Evolutionary conservation across 1,139 yeast species (phyloP), one percentile per base, ranked within the genome.

Genomic region (Geotrichum macrosporum): DNA sequence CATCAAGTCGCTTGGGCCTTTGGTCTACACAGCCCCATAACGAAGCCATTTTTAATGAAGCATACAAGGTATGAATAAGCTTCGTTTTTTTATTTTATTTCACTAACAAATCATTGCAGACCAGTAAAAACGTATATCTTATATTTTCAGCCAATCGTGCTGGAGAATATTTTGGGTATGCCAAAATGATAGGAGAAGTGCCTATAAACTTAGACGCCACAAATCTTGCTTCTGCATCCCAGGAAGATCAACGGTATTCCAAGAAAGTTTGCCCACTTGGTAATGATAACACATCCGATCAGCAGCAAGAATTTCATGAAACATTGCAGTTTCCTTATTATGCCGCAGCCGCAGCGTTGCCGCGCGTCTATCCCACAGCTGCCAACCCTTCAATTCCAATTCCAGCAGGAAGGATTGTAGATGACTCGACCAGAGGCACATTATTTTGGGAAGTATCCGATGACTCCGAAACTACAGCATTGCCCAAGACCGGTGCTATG

Each of bases 21-120:
- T 69, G 73, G 73, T 62, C 70, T 4, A 68, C 73, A 10, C 73
- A 69, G 55, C 55, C 66, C 4, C 70, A 69, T 51, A 69, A 69
- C 53, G 64, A 63, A 39, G 59, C 53, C 5, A 53, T 55, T 35
- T 58, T 69, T 51, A 68, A 69, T 51, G 53, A 58, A 26, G 72
- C 72, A 2, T 69, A 61, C 53, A 47, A 51, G 39, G 53, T 48
- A n/a, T n/a, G n/a, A n/a, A n/a, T n/a, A 34, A n/a, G 8, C 21
- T 20, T n/a, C 10, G 24, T 40, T 35, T 43, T 19, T 35, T 15
- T 5, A 40, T 13, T 31, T n/a, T n/a, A n/a, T n/a, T n/a, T n/a
- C n/a, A n/a, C n/a, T 32, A 30, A 27, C 36, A 12, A n/a, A n/a
- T 20, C n/a, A 36, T 44, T 51, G 21, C 36, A 47, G 41, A 50